Conservation (phyloP, 2,329 filamentous ascomycete species). For the Hymenoscyphus occultus region DNA sequence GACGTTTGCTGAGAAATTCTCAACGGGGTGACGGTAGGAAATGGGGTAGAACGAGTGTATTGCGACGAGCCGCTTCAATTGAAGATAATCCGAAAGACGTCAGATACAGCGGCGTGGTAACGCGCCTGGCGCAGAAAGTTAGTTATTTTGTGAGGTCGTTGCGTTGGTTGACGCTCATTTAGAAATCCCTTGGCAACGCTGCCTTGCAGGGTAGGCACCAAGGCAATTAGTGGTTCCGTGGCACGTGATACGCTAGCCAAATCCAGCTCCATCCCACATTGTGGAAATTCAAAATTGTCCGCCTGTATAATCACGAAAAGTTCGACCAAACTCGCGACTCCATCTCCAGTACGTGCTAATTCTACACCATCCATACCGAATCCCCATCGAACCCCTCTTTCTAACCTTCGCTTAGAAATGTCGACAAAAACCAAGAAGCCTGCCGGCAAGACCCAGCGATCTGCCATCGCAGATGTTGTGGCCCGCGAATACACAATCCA, state of each 20-base stretch:
- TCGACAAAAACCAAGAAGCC: constrained; percentile 65
- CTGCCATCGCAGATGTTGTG: constrained; percentile 98
- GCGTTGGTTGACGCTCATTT: background rate
- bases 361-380: background rate
- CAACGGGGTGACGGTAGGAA: background rate
- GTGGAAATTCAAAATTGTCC: constrained; percentile 6
- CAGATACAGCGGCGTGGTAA: constrained; percentile 5
- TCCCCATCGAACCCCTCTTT: constrained; percentile 1
- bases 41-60: constrained; percentile 12
- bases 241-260: background rate
- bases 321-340: constrained; percentile 16
- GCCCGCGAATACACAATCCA: constrained; percentile 99
- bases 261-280: constrained; percentile 1
- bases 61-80: constrained; percentile 4
- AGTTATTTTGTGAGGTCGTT: constrained; percentile 8
- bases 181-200: background rate
- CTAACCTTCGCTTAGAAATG: constrained; percentile 53
- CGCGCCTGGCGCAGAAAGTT: constrained; percentile 19
- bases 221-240: background rate
- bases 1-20: background rate
- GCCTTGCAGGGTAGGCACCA: too few relatives aligned
- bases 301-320: constrained; percentile 14
- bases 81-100: background rate
- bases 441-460: constrained; percentile 71
- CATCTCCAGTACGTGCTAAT: constrained; percentile 12